Conservation (phyloP, 2,329 filamentous ascomycete species). For the Ophiocordyceps camponoti-saundersi region DNA sequence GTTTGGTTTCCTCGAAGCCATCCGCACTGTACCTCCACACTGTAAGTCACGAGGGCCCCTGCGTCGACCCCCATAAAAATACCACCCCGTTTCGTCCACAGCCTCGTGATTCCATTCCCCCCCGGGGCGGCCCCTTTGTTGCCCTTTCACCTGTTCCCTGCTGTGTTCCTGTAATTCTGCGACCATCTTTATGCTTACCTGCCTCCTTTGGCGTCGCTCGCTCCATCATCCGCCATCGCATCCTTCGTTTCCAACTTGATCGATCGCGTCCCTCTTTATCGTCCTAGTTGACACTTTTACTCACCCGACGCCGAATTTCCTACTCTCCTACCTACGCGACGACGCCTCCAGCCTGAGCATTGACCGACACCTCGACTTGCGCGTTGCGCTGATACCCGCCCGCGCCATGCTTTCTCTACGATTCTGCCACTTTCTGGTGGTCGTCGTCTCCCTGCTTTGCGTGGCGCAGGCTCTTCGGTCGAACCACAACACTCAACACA, state of each 20-base stretch:
- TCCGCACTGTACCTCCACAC: not conserved
- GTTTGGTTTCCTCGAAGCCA: no score
- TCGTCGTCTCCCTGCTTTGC: conserved; percentile 28
- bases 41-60: not conserved
- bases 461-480: conserved; percentile 25
- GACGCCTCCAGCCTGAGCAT: not conserved
- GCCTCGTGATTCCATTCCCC: not conserved
- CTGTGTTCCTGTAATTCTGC: no score
- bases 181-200: not conserved
- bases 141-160: no score
- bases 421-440: conserved; percentile 27
- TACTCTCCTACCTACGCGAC: not conserved
- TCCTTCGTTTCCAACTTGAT: not conserved
- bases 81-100: not conserved
- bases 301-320: not conserved
- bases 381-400: not conserved
- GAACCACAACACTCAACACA: conserved; percentile 6
- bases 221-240: not conserved
- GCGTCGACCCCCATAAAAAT: not conserved
- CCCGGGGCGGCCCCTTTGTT: no score
- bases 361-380: not conserved
- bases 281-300: not conserved
- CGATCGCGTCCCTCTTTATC: not conserved
- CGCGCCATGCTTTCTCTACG: conserved; percentile 30
- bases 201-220: not conserved